Evolutionary conservation across 208 protist species (phyloP).

Genomic region (Leishmania tarentolae): DNA sequence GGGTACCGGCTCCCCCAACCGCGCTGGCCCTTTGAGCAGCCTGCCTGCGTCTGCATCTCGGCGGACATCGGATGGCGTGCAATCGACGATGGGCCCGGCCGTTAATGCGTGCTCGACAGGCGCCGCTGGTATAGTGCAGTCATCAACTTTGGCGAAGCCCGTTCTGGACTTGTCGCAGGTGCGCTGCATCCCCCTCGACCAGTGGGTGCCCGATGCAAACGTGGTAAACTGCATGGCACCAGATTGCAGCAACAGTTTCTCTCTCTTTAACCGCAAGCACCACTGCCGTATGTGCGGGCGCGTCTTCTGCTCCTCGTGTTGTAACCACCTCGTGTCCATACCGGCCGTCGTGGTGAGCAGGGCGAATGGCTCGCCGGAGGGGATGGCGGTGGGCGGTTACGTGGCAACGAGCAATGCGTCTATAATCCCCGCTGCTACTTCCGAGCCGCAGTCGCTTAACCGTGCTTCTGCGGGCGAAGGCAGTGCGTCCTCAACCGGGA

Average conservation of each 20-base stretch:
- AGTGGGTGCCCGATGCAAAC: conserved; percentile 75
- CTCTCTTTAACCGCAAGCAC: conserved; percentile 82
- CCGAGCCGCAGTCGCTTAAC: background rate
- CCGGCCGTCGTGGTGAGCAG: background rate
- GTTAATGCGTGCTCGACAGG: background rate
- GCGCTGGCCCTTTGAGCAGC: background rate
- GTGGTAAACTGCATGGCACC: conserved; percentile 86
- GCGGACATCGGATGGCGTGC: background rate
- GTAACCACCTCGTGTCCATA: conserved; percentile 37
- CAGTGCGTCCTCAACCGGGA: background rate
- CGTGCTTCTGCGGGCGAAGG: background rate
- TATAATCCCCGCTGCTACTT: background rate
- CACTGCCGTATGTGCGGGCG: conserved; percentile 79
- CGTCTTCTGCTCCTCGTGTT: conserved; percentile 82
- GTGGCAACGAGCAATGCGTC: background rate
- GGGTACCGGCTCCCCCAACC: background rate
- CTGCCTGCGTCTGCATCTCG: background rate
- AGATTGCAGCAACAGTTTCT: conserved; percentile 75
- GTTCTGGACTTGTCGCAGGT: conserved; percentile 52
- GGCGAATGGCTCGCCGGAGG: background rate
- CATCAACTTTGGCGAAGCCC: conserved; percentile 57
- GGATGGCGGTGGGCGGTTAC: background rate
- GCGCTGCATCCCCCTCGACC: conserved; percentile 54
- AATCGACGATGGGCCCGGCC: background rate
- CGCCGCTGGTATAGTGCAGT: background rate